Base-by-base conservation (phyloP, 257 asterid genomes). In the Solanum ossicruentum region DNA sequence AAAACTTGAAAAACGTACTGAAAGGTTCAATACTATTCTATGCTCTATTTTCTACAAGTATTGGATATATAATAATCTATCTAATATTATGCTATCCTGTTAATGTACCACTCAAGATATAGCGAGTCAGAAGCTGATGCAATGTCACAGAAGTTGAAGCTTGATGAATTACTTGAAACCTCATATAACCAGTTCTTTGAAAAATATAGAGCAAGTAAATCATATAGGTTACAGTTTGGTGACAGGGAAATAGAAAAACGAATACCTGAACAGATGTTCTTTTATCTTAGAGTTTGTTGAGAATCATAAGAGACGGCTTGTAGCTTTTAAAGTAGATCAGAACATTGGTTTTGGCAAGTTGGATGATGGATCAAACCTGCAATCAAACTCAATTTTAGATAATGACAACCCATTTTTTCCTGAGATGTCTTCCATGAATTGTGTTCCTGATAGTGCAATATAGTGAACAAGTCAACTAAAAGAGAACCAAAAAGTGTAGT, bases 381-480 rank as follows among this genome's bases (percentile, higher is more conserved):
- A 87, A 84, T 45, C 96, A 72, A 90, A 88, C 85, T 82, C 91
- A 1, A 83, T 67, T 70, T 65, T 85, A 75, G 92, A 84, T 82
- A 88, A 87, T 20, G 99, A 95, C 81, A 85, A 81, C 7, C 91
- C 91, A 8, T 89, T 93, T 91, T 95, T 94, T 86, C 98, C 99
- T 6, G 99, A 96, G 89, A 93, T 94, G 98, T 95, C 91, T 89
- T 84, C 91, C 67, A 89, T 93, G 88, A 96, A 93, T 85, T 96
- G 97, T 88, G 97, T 96, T 69, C 99, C 99, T 41, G 98, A 94
- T 82, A 89, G 92, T 87, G 97, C 98, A 58, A 90, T 93, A 86
- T 83, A 85, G 85, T 90, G 85, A 86, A 83, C 73, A 85, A 86
- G 89, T 82, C 83, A 88, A 82, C 83, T 85, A 81, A 90, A 85